phyloP scores from a whole-genome alignment of 176 grass and related monocot species.

The Eleusine indica region DNA sequence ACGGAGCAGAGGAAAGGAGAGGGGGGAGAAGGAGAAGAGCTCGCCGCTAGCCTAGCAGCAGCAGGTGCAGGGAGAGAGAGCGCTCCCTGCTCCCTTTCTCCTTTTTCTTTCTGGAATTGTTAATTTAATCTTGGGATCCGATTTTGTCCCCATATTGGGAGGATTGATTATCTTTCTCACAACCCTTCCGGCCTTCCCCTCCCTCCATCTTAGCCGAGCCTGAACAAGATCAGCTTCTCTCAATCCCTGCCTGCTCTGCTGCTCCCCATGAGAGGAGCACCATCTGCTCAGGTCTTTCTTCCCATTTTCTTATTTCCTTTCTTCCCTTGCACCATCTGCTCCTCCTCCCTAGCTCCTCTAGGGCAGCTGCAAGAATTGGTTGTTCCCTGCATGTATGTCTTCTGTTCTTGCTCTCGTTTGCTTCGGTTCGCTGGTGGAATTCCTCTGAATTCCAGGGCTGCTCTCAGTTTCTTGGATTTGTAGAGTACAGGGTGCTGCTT shows the following conservation, averaged over 20 bases:
- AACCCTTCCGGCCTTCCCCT: not conserved
- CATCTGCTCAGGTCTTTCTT: constrained; percentile 41
- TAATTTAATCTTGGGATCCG: constrained; percentile 60
- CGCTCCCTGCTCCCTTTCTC: not conserved
- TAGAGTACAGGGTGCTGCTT: not conserved
- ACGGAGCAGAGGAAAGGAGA: not conserved
- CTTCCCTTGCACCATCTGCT: constrained; percentile 30
- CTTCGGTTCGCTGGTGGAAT: constrained; percentile 8
- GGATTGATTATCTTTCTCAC: constrained; percentile 54
- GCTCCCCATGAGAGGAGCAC: constrained; percentile 55
- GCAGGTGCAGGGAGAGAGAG: not conserved
- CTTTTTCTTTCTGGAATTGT: constrained; percentile 50
- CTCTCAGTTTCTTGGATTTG: constrained; percentile 13
- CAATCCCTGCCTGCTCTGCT: constrained; percentile 38
- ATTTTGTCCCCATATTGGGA: constrained; percentile 72
- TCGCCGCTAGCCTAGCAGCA: not conserved
- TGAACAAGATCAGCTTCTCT: constrained; percentile 43
- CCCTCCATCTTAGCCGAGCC: not conserved
- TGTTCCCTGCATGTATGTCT: constrained; percentile 26
- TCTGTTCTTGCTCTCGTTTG: not conserved
- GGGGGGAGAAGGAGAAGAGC: not conserved
- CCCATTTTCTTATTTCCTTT: constrained; percentile 50
- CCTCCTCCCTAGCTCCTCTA: not conserved
- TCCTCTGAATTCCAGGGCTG: constrained; percentile 32
- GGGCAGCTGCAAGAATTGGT: not conserved